Base-by-base conservation (phyloP, 2,329 filamentous ascomycete species). In the Tolypocladium cylindrosporum region DNA sequence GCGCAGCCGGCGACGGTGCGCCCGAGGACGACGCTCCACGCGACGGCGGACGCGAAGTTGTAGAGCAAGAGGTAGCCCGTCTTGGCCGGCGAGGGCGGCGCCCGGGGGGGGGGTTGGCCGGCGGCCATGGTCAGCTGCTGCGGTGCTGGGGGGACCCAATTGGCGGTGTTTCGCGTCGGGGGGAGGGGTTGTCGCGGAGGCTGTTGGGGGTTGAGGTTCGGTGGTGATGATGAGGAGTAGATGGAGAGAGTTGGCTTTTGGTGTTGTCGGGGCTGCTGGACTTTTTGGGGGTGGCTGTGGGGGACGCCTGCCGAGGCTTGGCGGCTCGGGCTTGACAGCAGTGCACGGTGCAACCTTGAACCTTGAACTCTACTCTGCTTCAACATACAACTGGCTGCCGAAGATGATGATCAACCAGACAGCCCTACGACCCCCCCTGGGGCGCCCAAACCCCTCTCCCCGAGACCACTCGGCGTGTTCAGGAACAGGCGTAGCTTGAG, bases 41-140 rank as follows among this genome's bases (percentile, higher is more conserved):
- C 82, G 27, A 85, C 70, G 60, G 91, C 84, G 56, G 87, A 95
- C 63, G 87, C 69, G 66, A 85, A 80, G 75, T 97, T 97, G 82
- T 97, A 99, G 65, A 86, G 76, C 68, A 92, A 80, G 57, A 97
- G 84, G 76, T 97, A 96, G 68, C 75, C 77, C 58, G 76, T 80
- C 71, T 84, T 86, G 31, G 58, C 50, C 27, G 57, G 50, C 55
- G 60, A 61, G 41, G 52, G 27, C 8, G 31, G 53, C 34, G 50
- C 41, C 54, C 51, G 8, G 2, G 50, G 39, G 42, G n/a, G 27
- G 14, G 48, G n/a, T 27, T 51, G 27, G 27, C 27, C 11, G 27
- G 48, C 8, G 27, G 48, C 48, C 48, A 51, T 51, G 31, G 45
- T 34, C 48, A 36, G 27, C 48, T 34, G 43, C 27, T 50, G 45